Evolutionary conservation across 108 stramenopile species (phyloP), one percentile per base, ranked within the genome.

Genomic region (Nannochloropsis oceanica): DNA sequence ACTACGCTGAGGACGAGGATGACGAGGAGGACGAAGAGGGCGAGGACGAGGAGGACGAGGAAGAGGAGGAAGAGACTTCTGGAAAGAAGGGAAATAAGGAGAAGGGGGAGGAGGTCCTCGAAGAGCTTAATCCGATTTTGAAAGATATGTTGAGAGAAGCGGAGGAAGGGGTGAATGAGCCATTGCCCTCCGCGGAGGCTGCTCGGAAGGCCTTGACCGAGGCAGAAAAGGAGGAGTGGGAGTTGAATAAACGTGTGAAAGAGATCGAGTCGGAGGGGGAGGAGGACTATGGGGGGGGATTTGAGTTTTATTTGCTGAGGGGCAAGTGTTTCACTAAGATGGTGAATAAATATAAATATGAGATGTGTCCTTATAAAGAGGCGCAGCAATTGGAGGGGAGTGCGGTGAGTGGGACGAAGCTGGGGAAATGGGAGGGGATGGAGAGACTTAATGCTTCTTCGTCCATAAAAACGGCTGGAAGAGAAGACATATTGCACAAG

Each of bases 371-470:
- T 27, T 91, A 87, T 84, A 86, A 73, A 24, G 43, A 82, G 12
- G 90, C 91, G 13, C 46, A 87, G 44, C 91, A 92, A 34, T 89
- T 83, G 43, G 82, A 88, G 87, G 83, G 82, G 13, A 26, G 84
- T 83, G 84, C 85, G 8, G 42, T 25, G 14, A 13, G 81, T 26
- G 25, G 84, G 25, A 20, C 8, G 82, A 14, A 42, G 85, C 80
- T 86, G 84, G 80, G 27, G 25, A 43, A 50, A 43, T 12, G 80
- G 25, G 13, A 12, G 14, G 18, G 27, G 25, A 13, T 84, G 34
- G 83, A 59, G 27, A 24, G 43, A 82, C 79, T 79, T 14, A 44
- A 27, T 12, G 59, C 26, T 14, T 27, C 81, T 12, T 81, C 43
- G 22, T 50, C 81, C 12, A 26, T 20, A 8, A 14, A 27, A 13